A percentile compares a stretch with the other conserved stretches of the same genome.
phyloP scores from a whole-genome alignment of 768 basidiomycete species.

The Suillus paluster region DNA sequence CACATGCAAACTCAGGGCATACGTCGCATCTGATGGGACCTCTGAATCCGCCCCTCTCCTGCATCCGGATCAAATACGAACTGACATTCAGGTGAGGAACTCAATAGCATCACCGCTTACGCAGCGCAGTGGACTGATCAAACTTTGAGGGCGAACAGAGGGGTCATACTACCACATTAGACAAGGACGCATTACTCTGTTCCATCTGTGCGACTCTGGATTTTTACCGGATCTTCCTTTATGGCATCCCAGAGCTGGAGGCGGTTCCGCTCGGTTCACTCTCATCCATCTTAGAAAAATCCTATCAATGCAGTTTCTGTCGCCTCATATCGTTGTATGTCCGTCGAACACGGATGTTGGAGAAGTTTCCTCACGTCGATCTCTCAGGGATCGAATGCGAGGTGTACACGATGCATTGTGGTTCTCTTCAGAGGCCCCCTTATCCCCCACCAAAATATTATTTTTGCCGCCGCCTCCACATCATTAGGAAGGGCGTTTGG shows the following conservation, averaged over 20 bases:
- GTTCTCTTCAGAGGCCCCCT: conserved; percentile 1
- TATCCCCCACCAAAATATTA: neutral
- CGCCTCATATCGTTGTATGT: conserved; percentile 8
- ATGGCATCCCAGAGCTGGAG: conserved; percentile 1
- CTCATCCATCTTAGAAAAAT: conserved; percentile 7
- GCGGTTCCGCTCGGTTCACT: conserved; percentile 3
- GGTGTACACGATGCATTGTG: neutral
- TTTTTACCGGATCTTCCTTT: conserved; percentile 9
- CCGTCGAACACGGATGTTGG: conserved; percentile 1
- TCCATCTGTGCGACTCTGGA: conserved; percentile 7
- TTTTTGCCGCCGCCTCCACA: neutral
- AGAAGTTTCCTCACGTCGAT: conserved; percentile 8
- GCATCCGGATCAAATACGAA: neutral
- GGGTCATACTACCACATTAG: neutral
- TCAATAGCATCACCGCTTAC: neutral
- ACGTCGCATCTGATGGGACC: neutral
- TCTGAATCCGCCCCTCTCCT: neutral
- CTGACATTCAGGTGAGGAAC: neutral
- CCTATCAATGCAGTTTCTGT: conserved; percentile 10
- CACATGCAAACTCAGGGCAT: neutral
- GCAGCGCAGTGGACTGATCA: neutral
- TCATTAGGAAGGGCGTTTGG: neutral
- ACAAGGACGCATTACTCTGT: neutral
- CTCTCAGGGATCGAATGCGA: conserved; percentile 5
- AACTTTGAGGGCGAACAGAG: neutral